A percentile compares a stretch with the other conserved stretches of the same genome.
Conservation (phyloP, 2,329 filamentous ascomycete species). For the Phialemoniopsis sp. region DNA sequence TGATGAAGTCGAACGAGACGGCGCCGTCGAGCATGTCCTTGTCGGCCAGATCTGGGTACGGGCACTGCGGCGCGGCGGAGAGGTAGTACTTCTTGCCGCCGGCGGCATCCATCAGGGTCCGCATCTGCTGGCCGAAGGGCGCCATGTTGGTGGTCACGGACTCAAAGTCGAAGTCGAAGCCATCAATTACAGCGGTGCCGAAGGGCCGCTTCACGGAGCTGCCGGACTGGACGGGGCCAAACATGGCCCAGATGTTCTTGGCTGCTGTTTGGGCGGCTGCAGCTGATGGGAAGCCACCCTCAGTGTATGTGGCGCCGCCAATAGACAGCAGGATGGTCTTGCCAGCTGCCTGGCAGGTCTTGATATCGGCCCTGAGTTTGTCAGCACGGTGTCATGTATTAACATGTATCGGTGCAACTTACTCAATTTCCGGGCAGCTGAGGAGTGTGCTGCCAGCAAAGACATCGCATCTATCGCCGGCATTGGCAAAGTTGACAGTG, state of each 20-base stretch:
- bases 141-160: conserved; percentile 47
- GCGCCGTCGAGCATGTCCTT: conserved; percentile 49
- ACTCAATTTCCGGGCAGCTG: conserved; percentile 63
- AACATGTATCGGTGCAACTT: conserved; percentile 21
- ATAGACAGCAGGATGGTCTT: conserved; percentile 73
- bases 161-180: conserved; percentile 77
- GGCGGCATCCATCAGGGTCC: conserved; percentile 48
- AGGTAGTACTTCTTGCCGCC: conserved; percentile 52
- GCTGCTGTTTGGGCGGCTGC: conserved; percentile 51
- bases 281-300: conserved; percentile 59
- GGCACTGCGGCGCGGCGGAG: conserved; percentile 65
- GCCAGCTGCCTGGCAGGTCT: conserved; percentile 55
- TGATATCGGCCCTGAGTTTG: conserved; percentile 38
- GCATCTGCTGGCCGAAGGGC: conserved; percentile 55
- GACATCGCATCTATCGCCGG: conserved; percentile 54
- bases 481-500: conserved; percentile 61
- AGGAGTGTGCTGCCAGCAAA: conserved; percentile 56
- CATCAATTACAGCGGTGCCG: conserved; percentile 61
- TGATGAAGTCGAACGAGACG: conserved; percentile 56
- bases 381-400: background rate
- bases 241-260: conserved; percentile 64
- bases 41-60: conserved; percentile 58
- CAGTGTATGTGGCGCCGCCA: conserved; percentile 65
- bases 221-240: conserved; percentile 50
- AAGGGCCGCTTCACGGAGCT: conserved; percentile 58